Percentiles rank a stretch among this genome's conserved stretches.
Conservation (phyloP, 129 eudicot genomes). For the Pulicaria dysenterica region DNA sequence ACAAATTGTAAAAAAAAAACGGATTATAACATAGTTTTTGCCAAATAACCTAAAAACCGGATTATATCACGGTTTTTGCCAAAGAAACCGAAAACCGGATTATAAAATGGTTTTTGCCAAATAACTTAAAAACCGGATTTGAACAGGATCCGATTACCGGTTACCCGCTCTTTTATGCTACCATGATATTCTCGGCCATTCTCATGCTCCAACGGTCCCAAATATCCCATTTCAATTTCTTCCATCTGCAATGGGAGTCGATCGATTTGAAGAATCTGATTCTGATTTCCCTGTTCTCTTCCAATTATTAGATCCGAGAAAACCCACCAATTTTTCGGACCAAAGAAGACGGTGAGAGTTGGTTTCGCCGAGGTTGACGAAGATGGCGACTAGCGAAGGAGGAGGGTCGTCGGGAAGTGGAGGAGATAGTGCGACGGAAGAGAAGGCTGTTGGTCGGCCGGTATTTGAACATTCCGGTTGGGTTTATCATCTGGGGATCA, state of each 20-base stretch:
- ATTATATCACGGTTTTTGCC: no score
- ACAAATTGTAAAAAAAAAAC: no score
- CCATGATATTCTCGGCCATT: no score
- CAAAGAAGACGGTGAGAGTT: slow-evolving; percentile 8
- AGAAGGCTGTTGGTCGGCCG: slow-evolving; percentile 26
- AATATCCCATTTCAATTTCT: background rate
- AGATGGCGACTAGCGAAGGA: slow-evolving; percentile 30
- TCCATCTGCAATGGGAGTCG: background rate
- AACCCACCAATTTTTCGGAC: no score
- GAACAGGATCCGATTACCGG: no score
- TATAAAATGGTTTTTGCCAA: no score
- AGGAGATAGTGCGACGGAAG: slow-evolving; percentile 26
- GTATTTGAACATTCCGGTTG: slow-evolving; percentile 62
- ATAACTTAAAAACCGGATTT: no score
- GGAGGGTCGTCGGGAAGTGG: slow-evolving; percentile 45
- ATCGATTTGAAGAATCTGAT: background rate
- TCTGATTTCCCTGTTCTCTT: background rate
- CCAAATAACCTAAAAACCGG: no score
- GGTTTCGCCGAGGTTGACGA: slow-evolving; percentile 25
- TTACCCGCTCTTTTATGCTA: no score
- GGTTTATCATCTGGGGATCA: slow-evolving; percentile 80
- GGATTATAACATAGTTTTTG: no score
- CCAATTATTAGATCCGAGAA: background rate
- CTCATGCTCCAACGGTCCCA: no score
- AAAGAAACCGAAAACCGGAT: no score